Conservation (phyloP, 768 basidiomycete species). For the Lactarius pseudohatsudake region DNA sequence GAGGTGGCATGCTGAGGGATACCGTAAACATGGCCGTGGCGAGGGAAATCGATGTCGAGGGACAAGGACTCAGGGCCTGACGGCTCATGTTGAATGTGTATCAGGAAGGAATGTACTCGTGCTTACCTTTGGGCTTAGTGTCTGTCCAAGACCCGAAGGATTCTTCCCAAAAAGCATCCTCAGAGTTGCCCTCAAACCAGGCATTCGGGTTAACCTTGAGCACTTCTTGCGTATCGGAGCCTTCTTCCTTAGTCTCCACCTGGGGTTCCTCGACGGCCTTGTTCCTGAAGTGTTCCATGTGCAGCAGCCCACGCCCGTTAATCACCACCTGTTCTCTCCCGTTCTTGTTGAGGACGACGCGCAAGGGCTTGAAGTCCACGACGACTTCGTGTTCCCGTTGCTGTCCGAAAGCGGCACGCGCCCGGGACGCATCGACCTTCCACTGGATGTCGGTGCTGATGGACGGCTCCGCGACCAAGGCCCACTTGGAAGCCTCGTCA, state of each 20-base stretch:
- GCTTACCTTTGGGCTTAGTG: conserved; percentile 88
- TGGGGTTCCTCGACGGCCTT: conserved; percentile 50
- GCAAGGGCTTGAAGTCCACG: conserved; percentile 74
- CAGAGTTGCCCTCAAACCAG: conserved; percentile 89
- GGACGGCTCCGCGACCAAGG: conserved; percentile 69
- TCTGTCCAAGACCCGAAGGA: conserved; percentile 85
- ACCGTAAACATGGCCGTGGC: conserved; percentile 88
- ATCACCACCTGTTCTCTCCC: conserved; percentile 85
- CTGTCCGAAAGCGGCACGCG: conserved; percentile 63
- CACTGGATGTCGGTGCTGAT: conserved; percentile 61
- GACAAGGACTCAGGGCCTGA: conserved; percentile 93
- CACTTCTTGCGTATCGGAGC: conserved; percentile 47
- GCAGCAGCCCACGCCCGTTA: conserved; percentile 86
- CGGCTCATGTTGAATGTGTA: conserved; percentile 5
- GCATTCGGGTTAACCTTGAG: conserved; percentile 52
- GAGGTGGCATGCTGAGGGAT: conserved; percentile 95
- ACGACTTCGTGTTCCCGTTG: conserved; percentile 64
- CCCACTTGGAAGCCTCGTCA: conserved; percentile 91
- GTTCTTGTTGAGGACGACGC: conserved; percentile 65
- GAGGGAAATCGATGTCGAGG: conserved; percentile 91
- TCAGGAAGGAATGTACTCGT: not conserved
- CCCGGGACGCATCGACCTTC: conserved; percentile 62
- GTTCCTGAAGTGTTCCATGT: conserved; percentile 96
- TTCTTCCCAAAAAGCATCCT: conserved; percentile 91
- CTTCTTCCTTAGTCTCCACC: conserved; percentile 47